A percentile compares a stretch with the other conserved stretches of the same genome.
phyloP scores from a whole-genome alignment of 306 rosid genomes.

The Amphicarpaea edgeworthii region DNA sequence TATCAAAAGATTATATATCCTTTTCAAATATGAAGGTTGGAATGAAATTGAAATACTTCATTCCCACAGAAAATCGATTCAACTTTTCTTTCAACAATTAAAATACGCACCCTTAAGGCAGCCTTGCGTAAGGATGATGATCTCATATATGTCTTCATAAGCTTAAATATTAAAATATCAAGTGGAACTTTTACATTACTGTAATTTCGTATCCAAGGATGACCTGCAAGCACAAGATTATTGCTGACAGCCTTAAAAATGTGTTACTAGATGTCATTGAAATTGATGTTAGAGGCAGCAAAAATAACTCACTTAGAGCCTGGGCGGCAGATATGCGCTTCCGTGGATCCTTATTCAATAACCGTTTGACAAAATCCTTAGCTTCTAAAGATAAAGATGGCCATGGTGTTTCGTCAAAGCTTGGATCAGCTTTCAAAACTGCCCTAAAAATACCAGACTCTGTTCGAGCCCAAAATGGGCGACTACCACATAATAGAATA shows the following conservation, averaged over 20 bases:
- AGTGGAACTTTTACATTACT: constrained; percentile 76
- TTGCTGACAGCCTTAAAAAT: constrained; percentile 35
- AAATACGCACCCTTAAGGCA: constrained; percentile 88
- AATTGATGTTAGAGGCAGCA: background rate
- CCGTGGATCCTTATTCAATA: constrained; percentile 91
- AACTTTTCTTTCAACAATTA: constrained; percentile 38
- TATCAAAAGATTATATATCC: background rate
- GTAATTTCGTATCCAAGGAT: constrained; percentile 90
- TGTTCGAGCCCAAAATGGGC: constrained; percentile 98
- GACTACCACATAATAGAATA: constrained; percentile 98
- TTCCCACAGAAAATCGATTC: constrained; percentile 26
- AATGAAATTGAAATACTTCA: constrained; percentile 32
- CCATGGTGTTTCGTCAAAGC: constrained; percentile 97
- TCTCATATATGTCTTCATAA: constrained; percentile 84
- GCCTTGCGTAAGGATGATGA: constrained; percentile 98
- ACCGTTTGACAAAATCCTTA: constrained; percentile 90
- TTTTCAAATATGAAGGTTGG: background rate
- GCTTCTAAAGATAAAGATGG: constrained; percentile 89
- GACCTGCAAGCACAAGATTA: constrained; percentile 77
- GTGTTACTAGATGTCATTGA: constrained; percentile 34
- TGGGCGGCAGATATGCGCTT: constrained; percentile 97
- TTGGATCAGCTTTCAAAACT: constrained; percentile 94
- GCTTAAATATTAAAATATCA: constrained; percentile 84
- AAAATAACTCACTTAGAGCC: constrained; percentile 77
- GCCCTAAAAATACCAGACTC: constrained; percentile 97